Evolutionary conservation across 2,329 filamentous ascomycete species (phyloP), one percentile per base, ranked within the genome.

Genomic region (Septoria linicola): DNA sequence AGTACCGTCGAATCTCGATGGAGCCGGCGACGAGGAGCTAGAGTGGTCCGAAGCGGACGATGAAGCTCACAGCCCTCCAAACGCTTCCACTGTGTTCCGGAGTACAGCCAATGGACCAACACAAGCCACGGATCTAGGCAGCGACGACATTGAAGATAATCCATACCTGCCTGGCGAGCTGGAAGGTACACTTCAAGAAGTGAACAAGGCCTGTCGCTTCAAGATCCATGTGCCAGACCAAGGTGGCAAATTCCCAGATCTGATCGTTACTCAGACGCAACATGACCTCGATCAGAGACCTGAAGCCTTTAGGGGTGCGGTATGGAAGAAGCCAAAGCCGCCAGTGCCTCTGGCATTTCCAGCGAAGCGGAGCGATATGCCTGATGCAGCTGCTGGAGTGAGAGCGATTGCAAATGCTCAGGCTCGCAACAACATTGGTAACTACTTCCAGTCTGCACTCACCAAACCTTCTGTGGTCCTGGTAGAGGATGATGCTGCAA

Each of bases 201-300:
- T 59, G 7, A 65, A 63, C 47, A 71, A 71, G 48, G 66, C 70
- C 19, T 40, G 23, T 16, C 70, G 69, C 54, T 70, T 73, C 59
- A 69, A 68, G 23, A 73, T 76, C 23, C 71, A 76, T 55, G 66
- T 72, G 1, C 73, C 73, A 1, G 68, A 66, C 10, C 64, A 68
- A 19, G 66, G 65, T 8, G 59, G 70, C n/a, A 66, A 70, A 5
- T 67, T 76, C 54, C 61, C 67, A 14, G 71, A 75, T 46, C 59
- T 67, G 10, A 73, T 71, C 54, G 67, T 67, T 44, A 75, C 72
- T 1, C 74, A 77, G 52, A 73, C 72, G 11, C 74, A 75, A 48
- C 53, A 56, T 48, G 60, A 58, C 8, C 51, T 68, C 2, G 65
- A 67, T 44, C 72, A 72, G 20, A 69, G 71, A 25, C 73, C 74